phyloP scores from a whole-genome alignment of 768 basidiomycete species.

The Rhodocollybia butyracea region DNA sequence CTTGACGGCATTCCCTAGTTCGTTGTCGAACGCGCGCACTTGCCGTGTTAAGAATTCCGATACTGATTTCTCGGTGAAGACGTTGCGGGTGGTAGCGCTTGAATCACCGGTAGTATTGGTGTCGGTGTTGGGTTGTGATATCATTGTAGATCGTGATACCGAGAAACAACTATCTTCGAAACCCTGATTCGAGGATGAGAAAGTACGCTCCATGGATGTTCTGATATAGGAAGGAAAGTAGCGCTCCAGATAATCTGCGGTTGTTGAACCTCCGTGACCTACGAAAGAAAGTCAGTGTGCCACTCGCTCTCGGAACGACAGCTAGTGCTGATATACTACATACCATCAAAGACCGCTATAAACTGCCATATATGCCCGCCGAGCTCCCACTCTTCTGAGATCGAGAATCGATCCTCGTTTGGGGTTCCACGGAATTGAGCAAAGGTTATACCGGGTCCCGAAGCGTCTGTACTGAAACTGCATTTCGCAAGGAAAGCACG shows the following conservation, averaged over 20 bases:
- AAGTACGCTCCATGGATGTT: not conserved
- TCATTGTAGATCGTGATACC: too few relatives aligned
- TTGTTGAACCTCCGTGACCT: slow-evolving; percentile 1
- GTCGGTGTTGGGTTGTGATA: too few relatives aligned
- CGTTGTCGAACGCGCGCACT: not conserved
- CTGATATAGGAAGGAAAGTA: not conserved
- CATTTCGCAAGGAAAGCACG: not conserved
- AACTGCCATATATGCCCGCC: not conserved
- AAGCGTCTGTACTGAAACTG: not conserved
- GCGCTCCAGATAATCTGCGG: not conserved
- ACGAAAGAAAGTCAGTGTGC: not conserved
- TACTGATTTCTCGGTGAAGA: not conserved
- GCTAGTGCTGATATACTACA: too few relatives aligned
- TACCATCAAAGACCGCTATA: slow-evolving; percentile 2
- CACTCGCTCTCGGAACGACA: not conserved
- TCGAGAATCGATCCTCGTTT: not conserved
- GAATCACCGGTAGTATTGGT: not conserved
- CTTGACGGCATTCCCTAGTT: not conserved
- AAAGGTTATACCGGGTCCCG: not conserved
- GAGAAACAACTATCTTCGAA: too few relatives aligned
- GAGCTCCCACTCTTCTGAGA: not conserved
- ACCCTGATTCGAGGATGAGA: too few relatives aligned
- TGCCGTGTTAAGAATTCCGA: not conserved
- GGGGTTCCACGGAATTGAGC: slow-evolving; percentile 6
- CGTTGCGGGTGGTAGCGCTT: not conserved